These are phyloP conservation scores for Hyphopichia pseudoburtonii DNA, from an alignment of 1,139 yeast species.

Conservation along the genomic window DNA sequence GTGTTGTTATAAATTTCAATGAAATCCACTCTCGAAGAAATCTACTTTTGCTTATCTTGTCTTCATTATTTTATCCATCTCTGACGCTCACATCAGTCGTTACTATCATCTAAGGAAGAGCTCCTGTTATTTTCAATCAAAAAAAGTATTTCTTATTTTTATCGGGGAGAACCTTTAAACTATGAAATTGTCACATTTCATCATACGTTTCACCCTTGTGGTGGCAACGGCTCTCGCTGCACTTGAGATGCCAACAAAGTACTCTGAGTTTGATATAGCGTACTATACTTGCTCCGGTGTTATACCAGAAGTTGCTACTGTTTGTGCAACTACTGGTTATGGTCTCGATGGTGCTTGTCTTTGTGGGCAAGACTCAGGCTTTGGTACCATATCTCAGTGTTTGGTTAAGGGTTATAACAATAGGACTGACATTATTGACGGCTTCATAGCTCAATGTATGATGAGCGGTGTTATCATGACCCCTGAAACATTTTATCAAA, in stretches of 20 bases:
- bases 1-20: too few relatives aligned
- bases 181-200: too few relatives aligned
- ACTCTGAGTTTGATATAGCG: constrained; percentile 4
- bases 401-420: constrained; percentile 16
- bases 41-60: too few relatives aligned
- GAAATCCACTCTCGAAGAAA: too few relatives aligned
- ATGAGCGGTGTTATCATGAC: constrained; percentile 3
- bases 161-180: too few relatives aligned
- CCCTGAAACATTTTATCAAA: constrained; percentile 9
- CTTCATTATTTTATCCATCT: too few relatives aligned
- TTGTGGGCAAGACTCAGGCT: constrained; percentile 17
- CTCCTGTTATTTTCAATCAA: too few relatives aligned
- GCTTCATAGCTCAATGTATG: constrained; percentile 15
- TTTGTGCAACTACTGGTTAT: constrained; percentile 1
- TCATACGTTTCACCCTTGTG: too few relatives aligned
- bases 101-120: too few relatives aligned
- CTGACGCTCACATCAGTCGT: too few relatives aligned
- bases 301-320: constrained; percentile 2
- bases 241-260: constrained; percentile 3
- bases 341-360: constrained; percentile 12
- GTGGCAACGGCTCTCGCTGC: neutral
- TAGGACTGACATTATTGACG: constrained; percentile 11
- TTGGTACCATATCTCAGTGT: constrained; percentile 20
- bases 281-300: constrained; percentile 3
- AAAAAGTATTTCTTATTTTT: too few relatives aligned